Evolutionary conservation across 2,329 filamentous ascomycete species (phyloP), one percentile per base, ranked within the genome.

Genomic region (Akanthomyces dipterigenus): DNA sequence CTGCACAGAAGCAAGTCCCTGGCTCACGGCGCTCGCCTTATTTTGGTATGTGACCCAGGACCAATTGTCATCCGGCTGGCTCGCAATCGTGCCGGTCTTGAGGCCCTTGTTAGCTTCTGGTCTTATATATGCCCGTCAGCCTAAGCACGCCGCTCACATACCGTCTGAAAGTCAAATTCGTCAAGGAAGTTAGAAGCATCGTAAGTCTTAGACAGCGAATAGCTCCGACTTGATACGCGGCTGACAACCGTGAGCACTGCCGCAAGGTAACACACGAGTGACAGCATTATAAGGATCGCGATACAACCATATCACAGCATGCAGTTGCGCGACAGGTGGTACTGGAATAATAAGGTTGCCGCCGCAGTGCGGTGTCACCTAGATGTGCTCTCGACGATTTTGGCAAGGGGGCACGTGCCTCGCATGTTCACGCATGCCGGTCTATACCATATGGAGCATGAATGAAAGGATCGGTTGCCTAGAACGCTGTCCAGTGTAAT

Each of bases 1-100:
- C 31, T 68, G 61, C 2, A 63, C 67, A 26, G 67, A 63, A 48
- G 73, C 65, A 11, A 77, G 67, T 16, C 70, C 70, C 26, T 73
- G 64, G 6, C 54, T 62, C 16, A 67, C 24, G 22, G 76, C 75
- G 14, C 70, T 67, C 1, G 57, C 16, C 55, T 68, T 64, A 62
- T 56, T 70, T 48, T 69, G 68, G 64, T 78, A 90, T 56, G 77
- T 73, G 45, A 90, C 86, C 67, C 81, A 88, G 14, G 87, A 88
- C 63, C 82, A 70, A 20, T 85, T 89, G 5, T 85, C 85, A 66
- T 90, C 87, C 7, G 63, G 50, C 26, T 64, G 66, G 61, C 67
- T 66, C 46, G 63, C 55, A 40, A 67, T 60, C n/a, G 54, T 57
- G n/a, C 64, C 67, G 16, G 54, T 56, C 46, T 62, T 43, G 43